These are phyloP conservation scores for Solanum ossicruentum DNA, from an alignment of 257 asterid genomes.

Conservation along the genomic window DNA sequence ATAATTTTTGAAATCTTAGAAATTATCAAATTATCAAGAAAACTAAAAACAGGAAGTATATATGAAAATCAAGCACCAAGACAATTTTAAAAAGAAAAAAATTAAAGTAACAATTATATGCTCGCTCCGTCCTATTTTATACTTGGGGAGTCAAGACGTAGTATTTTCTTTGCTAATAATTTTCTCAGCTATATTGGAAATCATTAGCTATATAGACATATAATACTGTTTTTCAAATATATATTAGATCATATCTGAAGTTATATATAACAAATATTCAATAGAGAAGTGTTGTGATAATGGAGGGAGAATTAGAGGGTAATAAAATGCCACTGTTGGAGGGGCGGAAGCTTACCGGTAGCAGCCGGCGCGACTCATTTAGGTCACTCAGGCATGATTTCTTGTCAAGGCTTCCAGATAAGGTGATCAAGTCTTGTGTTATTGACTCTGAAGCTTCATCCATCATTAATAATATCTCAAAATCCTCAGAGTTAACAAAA, in stretches of 20 bases:
- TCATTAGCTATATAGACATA: neutral
- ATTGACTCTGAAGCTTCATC: conserved; percentile 29
- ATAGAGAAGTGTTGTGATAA: neutral
- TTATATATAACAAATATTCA: neutral
- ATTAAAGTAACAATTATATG: neutral
- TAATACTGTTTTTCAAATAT: neutral
- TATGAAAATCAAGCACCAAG: neutral
- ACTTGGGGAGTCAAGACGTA: neutral
- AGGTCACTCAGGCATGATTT: conserved; percentile 50
- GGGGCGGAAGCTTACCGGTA: conserved; percentile 22
- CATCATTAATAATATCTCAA: conserved; percentile 24
- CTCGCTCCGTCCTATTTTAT: neutral
- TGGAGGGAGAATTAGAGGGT: neutral
- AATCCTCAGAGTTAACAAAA: conserved; percentile 28
- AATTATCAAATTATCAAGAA: neutral
- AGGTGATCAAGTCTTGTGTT: conserved; percentile 36
- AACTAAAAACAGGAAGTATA: neutral
- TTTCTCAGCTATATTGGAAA: neutral
- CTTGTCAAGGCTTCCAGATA: conserved; percentile 51
- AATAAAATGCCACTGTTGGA: conserved; percentile 34
- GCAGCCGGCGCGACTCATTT: conserved; percentile 55
- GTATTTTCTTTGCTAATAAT: neutral
- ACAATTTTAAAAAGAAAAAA: neutral
- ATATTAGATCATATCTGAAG: neutral
- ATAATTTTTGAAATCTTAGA: neutral